These are phyloP conservation scores for Aspergillus carlsbadensis DNA, from an alignment of 495 filamentous ascomycete genomes.

Conservation along the genomic window DNA sequence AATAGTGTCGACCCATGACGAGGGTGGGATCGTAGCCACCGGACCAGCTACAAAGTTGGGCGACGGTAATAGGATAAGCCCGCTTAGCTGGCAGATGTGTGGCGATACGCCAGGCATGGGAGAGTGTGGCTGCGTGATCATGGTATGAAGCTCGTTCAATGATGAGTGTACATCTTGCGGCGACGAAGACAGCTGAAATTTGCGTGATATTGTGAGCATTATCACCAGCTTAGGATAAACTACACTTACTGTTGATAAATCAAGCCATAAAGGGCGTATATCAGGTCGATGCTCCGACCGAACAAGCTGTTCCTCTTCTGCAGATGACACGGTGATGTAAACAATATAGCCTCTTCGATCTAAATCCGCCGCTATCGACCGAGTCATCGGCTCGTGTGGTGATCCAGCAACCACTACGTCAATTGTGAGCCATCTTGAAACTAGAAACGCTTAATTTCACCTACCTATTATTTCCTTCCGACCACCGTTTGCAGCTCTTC, in stretches of 20 bases:
- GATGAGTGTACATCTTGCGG: conserved; percentile 52
- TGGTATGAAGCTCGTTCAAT: conserved; percentile 52
- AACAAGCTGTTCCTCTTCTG: conserved; percentile 79
- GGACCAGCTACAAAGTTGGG: conserved; percentile 66
- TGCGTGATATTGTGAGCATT: conserved; percentile 37
- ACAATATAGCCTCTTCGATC: conserved; percentile 93
- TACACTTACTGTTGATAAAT: conserved; percentile 58
- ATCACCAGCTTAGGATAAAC: background rate
- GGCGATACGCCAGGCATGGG: conserved; percentile 70
- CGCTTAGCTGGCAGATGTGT: conserved; percentile 71
- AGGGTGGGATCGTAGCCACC: conserved; percentile 77
- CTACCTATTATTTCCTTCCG: conserved; percentile 78
- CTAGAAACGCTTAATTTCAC: background rate
- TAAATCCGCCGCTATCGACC: conserved; percentile 77
- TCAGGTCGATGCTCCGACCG: conserved; percentile 73
- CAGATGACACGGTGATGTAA: conserved; percentile 75
- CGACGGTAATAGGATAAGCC: conserved; percentile 70
- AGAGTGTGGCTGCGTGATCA: conserved; percentile 69
- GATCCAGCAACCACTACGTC: conserved; percentile 73
- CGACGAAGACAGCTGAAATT: conserved; percentile 48
- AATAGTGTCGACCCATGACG: conserved; percentile 81
- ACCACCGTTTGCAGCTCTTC: conserved; percentile 76
- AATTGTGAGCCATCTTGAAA: conserved; percentile 18
- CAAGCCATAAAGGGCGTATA: conserved; percentile 77
- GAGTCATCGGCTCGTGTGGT: conserved; percentile 74